Conservation (phyloP, 108 stramenopile species). For the Hondaea fermentalgiana region DNA sequence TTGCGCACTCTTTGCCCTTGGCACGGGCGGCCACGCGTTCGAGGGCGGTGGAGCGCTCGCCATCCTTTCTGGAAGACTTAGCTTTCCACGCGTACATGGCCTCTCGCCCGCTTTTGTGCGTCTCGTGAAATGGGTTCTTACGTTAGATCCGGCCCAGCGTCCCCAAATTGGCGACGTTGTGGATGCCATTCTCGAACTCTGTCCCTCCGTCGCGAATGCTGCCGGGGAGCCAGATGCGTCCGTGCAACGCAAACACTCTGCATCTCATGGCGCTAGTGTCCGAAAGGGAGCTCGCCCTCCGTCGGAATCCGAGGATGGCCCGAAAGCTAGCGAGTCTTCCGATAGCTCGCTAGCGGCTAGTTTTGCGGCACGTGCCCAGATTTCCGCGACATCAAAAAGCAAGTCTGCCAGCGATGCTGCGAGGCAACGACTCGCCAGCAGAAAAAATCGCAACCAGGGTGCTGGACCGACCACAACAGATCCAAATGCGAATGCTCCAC, state of each 20-base stretch:
- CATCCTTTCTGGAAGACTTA: neutral
- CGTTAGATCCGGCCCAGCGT: neutral
- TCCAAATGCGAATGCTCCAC: too few relatives aligned
- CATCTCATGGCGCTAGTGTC: neutral
- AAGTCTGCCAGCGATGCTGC: neutral
- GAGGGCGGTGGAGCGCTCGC: neutral
- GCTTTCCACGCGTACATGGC: neutral
- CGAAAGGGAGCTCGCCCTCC: neutral
- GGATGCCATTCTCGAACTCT: neutral
- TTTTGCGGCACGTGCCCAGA: neutral
- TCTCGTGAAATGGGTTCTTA: neutral
- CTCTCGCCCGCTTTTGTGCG: neutral
- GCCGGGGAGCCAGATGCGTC: neutral
- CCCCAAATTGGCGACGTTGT: neutral
- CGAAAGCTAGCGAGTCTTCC: too few relatives aligned
- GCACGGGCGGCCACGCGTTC: neutral
- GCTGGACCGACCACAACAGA: too few relatives aligned
- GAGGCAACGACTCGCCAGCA: neutral
- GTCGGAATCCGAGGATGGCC: neutral
- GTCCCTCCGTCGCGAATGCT: neutral
- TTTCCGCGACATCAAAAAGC: neutral
- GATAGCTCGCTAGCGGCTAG: neutral
- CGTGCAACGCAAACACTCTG: neutral
- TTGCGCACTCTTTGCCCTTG: slow-evolving; percentile 3
- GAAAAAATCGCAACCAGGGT: neutral